Evolutionary conservation across 2,329 filamentous ascomycete species (phyloP).

Genomic region (Chaetomiaceae sp.): DNA sequence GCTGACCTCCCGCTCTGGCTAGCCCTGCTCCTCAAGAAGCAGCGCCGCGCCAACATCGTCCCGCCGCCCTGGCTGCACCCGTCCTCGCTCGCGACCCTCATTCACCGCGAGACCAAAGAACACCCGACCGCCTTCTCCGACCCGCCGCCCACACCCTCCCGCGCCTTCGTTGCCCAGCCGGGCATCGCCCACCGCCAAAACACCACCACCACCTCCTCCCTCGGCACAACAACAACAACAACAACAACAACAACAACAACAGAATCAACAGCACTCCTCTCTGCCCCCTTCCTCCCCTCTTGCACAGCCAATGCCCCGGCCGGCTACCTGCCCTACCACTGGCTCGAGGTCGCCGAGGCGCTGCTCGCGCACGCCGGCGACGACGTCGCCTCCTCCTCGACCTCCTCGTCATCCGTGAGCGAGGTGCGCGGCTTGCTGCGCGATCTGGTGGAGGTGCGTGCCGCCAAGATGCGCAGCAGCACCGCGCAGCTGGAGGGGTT

Average conservation of each 20-base stretch:
- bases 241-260: conserved; percentile 3
- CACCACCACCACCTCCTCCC: conserved; percentile 33
- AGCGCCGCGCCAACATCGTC: conserved; percentile 86
- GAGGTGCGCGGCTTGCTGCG: conserved; percentile 68
- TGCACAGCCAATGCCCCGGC: conserved; percentile 64
- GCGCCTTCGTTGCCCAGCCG: conserved; percentile 41
- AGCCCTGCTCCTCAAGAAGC: conserved; percentile 87
- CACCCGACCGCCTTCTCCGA: conserved; percentile 69
- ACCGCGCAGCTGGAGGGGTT: conserved; percentile 65
- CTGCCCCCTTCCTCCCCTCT: conserved; percentile 67
- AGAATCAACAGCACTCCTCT: conserved; percentile 34
- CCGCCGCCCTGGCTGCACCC: conserved; percentile 84
- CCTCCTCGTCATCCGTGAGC: conserved; percentile 49
- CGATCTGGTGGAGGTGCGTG: conserved; percentile 79
- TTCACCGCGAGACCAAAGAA: conserved; percentile 71
- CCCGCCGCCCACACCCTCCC: conserved; percentile 59
- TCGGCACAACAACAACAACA: no score
- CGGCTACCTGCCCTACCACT: conserved; percentile 82
- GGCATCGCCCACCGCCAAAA: conserved; percentile 36
- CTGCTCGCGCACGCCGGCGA: conserved; percentile 79
- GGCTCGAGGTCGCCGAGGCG: conserved; percentile 85
- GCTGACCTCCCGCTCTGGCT: conserved; percentile 85
- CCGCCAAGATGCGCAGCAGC: conserved; percentile 78
- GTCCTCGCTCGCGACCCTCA: conserved; percentile 66
- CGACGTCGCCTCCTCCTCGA: conserved; percentile 52